Base-by-base conservation (phyloP, 805 yeast genomes). In the Phaffomyces thermotolerans region DNA sequence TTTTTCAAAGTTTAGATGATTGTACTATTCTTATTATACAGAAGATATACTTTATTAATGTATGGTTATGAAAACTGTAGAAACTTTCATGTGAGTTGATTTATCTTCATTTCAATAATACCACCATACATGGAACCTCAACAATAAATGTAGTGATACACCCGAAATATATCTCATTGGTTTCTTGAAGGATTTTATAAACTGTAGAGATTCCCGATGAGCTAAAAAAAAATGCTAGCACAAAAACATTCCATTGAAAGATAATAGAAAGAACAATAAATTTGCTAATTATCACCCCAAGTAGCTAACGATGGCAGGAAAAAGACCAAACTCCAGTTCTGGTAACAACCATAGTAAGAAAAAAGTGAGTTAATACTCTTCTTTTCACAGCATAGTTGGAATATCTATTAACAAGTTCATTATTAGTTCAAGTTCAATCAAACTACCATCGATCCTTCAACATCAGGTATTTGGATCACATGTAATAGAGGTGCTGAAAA, bases 391-490 rank as follows among this genome's bases (percentile, higher is more conserved):
- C 24, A 18, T 13, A 6, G 4, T 12, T 4, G 9, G 12, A 24
- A 25, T 25, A 4, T 8, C 10, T 37, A 27, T 14, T n/a, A 29
- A 29, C 32, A 32, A 24, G 24, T 29, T 7, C 33, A 8, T 33
- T 12, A 24, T 10, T 18, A 52, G 62, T 76, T 67, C 61, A 76
- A 75, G 52, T 50, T 59, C 6, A 67, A 70, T 17, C 57, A 67
- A 3, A 77, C 77, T 8, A 67, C 77, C 42, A 63, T 90, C 17
- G 96, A 90, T 55, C 95, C 96, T 0, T 83, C 83, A 34, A 84
- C 93, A 43, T 67, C 81, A 33, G 99, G 99, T 0, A 72, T 93
- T 1, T 93, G 85, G 63, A 95, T 89, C 12, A 85, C 98, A 0
- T 91, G 97, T 62, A 76, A 79, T 40, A 73, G 96, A 53, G 83